A percentile compares a stretch with the other conserved stretches of the same genome.
Evolutionary conservation across 2,329 filamentous ascomycete genomes (phyloP).

Genomic region (Zarea fungicola): DNA sequence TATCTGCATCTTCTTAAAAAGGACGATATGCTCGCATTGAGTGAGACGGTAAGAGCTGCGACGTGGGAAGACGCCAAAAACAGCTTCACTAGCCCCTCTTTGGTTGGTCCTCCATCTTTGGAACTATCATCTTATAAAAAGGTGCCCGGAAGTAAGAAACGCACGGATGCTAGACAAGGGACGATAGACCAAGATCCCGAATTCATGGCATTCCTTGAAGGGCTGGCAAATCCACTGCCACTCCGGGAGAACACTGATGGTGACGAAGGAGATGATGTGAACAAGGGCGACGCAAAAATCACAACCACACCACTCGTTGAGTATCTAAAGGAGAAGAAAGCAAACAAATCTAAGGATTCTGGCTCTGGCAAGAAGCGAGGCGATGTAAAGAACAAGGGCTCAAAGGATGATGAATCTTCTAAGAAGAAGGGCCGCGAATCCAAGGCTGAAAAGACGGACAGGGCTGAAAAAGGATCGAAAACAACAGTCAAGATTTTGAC

Average conservation of each 20-base stretch:
- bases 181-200: conserved; percentile 96
- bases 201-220: conserved; percentile 89
- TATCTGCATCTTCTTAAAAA: conserved; percentile 78
- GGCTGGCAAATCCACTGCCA: conserved; percentile 64
- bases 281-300: conserved; percentile 51
- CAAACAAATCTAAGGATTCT: conserved; percentile 59
- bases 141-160: conserved; percentile 66
- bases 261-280: conserved; percentile 38
- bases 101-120: conserved; percentile 72
- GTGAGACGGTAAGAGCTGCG: conserved; percentile 62
- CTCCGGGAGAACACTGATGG: conserved; percentile 40
- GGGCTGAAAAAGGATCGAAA: conserved; percentile 29
- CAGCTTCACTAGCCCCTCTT: conserved; percentile 63
- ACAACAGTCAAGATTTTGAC: conserved; percentile 60
- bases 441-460: conserved; percentile 31
- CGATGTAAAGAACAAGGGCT: conserved; percentile 45
- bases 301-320: conserved; percentile 87
- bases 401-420: conserved; percentile 44
- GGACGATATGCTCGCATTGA: conserved; percentile 61
- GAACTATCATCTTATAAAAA: conserved; percentile 84
- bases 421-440: conserved; percentile 61
- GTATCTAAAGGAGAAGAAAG: conserved; percentile 87
- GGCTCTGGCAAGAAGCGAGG: conserved; percentile 43
- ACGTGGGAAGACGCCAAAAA: conserved; percentile 79
- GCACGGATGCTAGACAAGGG: conserved; percentile 79